A percentile compares a stretch with the other conserved stretches of the same genome.
Conservation (phyloP, 2,329 filamentous ascomycete species). For the Myriosclerotinia curreyana region DNA sequence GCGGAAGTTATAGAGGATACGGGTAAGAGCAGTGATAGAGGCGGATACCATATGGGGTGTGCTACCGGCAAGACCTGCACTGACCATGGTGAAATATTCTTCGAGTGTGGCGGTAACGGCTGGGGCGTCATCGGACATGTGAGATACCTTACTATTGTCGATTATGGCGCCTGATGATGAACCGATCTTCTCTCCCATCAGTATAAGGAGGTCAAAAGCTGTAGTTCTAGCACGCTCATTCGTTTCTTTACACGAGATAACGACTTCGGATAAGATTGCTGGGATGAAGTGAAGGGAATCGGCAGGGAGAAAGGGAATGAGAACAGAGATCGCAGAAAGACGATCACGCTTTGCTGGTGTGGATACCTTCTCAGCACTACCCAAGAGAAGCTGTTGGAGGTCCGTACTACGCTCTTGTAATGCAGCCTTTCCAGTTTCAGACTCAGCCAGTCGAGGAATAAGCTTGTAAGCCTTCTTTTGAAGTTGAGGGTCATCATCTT, state of each 20-base stretch:
- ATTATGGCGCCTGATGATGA: conserved; percentile 67
- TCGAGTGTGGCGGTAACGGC: conserved; percentile 78
- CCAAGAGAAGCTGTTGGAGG: conserved; percentile 76
- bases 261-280: conserved; percentile 85
- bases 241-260: conserved; percentile 95
- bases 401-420: conserved; percentile 72
- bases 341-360: conserved; percentile 84
- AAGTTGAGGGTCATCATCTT: conserved; percentile 80
- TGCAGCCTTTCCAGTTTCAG: conserved; percentile 71
- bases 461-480: conserved; percentile 99
- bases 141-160: conserved; percentile 78
- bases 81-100: conserved; percentile 98
- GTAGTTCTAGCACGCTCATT: conserved; percentile 90
- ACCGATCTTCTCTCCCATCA: conserved; percentile 79
- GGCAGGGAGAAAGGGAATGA: conserved; percentile 75
- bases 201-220: conserved; percentile 85
- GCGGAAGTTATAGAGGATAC: conserved; percentile 92
- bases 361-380: conserved; percentile 79
- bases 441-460: conserved; percentile 84
- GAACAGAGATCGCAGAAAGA: conserved; percentile 74
- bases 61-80: conserved; percentile 85
- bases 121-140: conserved; percentile 80
- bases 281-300: conserved; percentile 90
- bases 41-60: conserved; percentile 98
- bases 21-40: conserved; percentile 88